Percentiles rank a stretch among this genome's conserved stretches.
phyloP scores from a whole-genome alignment of 305 asterid species.

The Rubia peregrina region DNA sequence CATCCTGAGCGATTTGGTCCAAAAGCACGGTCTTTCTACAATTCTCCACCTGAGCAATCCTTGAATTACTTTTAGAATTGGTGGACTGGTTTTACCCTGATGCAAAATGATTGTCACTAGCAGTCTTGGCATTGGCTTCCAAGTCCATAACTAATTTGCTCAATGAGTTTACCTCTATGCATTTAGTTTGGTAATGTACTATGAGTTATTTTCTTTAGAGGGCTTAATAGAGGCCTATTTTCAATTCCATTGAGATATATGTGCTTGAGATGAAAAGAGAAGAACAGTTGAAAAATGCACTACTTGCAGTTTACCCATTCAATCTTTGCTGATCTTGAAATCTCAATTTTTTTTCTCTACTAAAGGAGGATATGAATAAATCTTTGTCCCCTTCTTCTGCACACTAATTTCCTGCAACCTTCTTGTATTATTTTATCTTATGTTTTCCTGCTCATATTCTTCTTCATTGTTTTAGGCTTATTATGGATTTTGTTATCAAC shows the following conservation, averaged over 20 bases:
- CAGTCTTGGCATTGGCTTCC: neutral
- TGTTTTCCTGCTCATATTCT: conserved; percentile 7
- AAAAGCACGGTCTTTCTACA: neutral
- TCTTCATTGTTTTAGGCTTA: neutral
- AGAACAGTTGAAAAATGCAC: neutral
- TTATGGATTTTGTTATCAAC: conserved; percentile 18
- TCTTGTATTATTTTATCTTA: neutral
- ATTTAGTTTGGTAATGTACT: neutral
- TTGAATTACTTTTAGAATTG: neutral
- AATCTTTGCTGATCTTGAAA: neutral
- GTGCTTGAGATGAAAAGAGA: neutral
- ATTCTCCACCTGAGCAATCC: neutral
- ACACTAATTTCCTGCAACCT: neutral
- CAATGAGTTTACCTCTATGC: neutral
- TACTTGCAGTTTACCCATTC: neutral
- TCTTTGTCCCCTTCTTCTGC: neutral
- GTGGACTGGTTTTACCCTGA: neutral
- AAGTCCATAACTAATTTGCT: neutral
- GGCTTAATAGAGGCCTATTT: neutral
- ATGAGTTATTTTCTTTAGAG: conserved; percentile 3
- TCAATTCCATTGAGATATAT: neutral
- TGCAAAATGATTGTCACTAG: neutral
- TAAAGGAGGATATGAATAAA: neutral
- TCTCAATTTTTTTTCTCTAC: neutral
- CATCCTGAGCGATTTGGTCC: conserved; percentile 3